phyloP scores from a whole-genome alignment of 352 stramenopile species.

The Phytophthora kernoviae region DNA sequence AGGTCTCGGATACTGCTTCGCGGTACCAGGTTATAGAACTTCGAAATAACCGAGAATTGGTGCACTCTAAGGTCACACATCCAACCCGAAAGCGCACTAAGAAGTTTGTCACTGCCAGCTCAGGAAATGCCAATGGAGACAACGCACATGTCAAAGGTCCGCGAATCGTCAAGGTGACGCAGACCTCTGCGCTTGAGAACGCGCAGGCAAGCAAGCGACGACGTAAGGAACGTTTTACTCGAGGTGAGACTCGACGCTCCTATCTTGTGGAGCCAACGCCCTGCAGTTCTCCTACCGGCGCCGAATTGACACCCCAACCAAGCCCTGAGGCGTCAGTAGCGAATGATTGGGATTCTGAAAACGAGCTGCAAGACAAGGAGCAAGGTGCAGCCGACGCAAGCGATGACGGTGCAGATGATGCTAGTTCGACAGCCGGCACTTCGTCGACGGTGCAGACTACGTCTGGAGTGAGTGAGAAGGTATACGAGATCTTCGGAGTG shows the following conservation, averaged over 20 bases:
- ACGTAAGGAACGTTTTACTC: constrained; percentile 69
- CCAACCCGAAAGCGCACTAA: constrained; percentile 69
- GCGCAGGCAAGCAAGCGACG: constrained; percentile 65
- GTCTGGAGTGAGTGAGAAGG: constrained; percentile 28
- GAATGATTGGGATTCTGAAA: constrained; percentile 55
- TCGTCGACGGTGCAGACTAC: not conserved
- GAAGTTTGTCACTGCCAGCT: constrained; percentile 45
- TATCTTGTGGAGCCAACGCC: constrained; percentile 56
- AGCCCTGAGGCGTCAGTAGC: constrained; percentile 18
- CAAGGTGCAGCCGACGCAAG: constrained; percentile 18
- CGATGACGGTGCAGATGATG: constrained; percentile 33
- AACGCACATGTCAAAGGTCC: constrained; percentile 62
- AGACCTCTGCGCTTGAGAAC: constrained; percentile 70
- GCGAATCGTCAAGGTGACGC: constrained; percentile 75
- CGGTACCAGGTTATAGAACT: constrained; percentile 81
- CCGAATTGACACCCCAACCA: constrained; percentile 10
- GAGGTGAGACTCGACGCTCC: constrained; percentile 62
- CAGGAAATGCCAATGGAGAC: constrained; percentile 33
- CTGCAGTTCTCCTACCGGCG: constrained; percentile 1
- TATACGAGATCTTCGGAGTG: constrained; percentile 76
- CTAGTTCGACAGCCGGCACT: constrained; percentile 10
- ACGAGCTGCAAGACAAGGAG: constrained; percentile 43
- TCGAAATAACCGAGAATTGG: constrained; percentile 80
- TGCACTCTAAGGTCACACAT: constrained; percentile 80
- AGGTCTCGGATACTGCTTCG: constrained; percentile 41